Evolutionary conservation across 2,329 filamentous ascomycete genomes (phyloP).

Genomic region (Arthrinium phaeospermum): DNA sequence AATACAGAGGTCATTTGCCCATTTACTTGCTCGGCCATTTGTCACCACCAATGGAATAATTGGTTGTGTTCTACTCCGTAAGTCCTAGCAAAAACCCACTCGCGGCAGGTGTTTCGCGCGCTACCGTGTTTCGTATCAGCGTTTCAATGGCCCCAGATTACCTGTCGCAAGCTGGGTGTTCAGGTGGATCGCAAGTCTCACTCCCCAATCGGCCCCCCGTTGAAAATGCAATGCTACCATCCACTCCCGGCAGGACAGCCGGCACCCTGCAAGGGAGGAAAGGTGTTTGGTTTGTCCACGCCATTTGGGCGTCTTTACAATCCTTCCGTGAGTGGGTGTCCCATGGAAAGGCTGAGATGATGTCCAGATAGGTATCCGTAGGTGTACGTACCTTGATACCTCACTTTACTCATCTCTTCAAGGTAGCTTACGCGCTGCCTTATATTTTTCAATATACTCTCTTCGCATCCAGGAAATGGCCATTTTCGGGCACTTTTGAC

Average conservation of each 20-base stretch:
- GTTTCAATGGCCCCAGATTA: conserved; percentile 11
- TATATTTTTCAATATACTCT: not conserved
- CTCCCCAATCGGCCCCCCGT: not conserved
- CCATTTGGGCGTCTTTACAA: not conserved
- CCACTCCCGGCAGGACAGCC: not conserved
- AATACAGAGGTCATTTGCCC: not conserved
- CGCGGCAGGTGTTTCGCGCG: not conserved
- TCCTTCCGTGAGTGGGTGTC: not conserved
- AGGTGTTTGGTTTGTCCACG: not conserved
- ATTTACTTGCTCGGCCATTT: not conserved
- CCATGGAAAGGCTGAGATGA: not conserved
- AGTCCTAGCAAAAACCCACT: not conserved
- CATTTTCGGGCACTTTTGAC: not conserved
- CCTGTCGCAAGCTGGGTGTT: conserved; percentile 1
- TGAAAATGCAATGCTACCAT: conserved; percentile 9
- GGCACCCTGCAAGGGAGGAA: not conserved
- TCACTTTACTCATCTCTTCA: no score
- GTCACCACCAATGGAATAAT: not conserved
- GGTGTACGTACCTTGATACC: not conserved
- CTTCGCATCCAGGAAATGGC: not conserved
- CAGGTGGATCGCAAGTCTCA: not conserved
- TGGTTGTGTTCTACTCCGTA: not conserved
- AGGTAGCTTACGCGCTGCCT: not conserved
- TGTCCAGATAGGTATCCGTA: not conserved
- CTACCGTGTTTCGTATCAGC: not conserved